Conservation (phyloP, 2,329 filamentous ascomycete species). For the Clarireedia homoeocarpa region DNA sequence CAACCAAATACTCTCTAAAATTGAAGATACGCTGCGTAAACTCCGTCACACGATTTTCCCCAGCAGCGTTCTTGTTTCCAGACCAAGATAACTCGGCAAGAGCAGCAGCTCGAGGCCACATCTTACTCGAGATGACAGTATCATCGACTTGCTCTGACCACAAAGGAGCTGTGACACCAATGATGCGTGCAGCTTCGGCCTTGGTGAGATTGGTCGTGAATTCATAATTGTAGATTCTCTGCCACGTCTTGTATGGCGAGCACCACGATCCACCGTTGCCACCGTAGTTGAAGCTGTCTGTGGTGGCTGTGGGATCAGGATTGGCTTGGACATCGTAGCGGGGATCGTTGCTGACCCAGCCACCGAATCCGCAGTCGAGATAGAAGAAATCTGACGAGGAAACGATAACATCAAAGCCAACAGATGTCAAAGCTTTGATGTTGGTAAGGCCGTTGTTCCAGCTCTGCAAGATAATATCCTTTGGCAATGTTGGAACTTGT, state of each 20-base stretch:
- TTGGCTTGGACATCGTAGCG: slow-evolving; percentile 48
- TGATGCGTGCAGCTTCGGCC: slow-evolving; percentile 54
- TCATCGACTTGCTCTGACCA: slow-evolving; percentile 74
- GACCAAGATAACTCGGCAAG: slow-evolving; percentile 69
- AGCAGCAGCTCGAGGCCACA: slow-evolving; percentile 69
- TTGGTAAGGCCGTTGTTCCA: slow-evolving; percentile 60
- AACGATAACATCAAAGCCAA: slow-evolving; percentile 62
- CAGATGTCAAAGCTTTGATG: slow-evolving; percentile 49
- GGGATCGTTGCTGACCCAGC: slow-evolving; percentile 58
- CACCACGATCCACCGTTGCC: slow-evolving; percentile 77
- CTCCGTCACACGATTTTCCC: slow-evolving; percentile 55
- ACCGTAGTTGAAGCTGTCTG: slow-evolving; percentile 37
- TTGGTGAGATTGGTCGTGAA: slow-evolving; percentile 55
- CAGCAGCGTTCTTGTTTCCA: slow-evolving; percentile 54
- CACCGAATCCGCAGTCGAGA: slow-evolving; percentile 71
- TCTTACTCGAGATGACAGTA: slow-evolving; percentile 60
- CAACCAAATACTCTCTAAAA: slow-evolving; percentile 51
- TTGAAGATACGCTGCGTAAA: slow-evolving; percentile 50
- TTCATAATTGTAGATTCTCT: slow-evolving; percentile 70
- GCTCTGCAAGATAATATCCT: slow-evolving; percentile 68
- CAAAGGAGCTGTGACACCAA: slow-evolving; percentile 74
- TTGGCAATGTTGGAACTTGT: slow-evolving; percentile 43
- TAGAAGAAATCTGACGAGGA: slow-evolving; percentile 75
- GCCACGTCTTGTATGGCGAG: slow-evolving; percentile 71
- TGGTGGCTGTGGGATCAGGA: slow-evolving; percentile 53